Evolutionary conservation across 1,284 basidiomycete genomes (phyloP).

Genomic region (Agaricales sp.): DNA sequence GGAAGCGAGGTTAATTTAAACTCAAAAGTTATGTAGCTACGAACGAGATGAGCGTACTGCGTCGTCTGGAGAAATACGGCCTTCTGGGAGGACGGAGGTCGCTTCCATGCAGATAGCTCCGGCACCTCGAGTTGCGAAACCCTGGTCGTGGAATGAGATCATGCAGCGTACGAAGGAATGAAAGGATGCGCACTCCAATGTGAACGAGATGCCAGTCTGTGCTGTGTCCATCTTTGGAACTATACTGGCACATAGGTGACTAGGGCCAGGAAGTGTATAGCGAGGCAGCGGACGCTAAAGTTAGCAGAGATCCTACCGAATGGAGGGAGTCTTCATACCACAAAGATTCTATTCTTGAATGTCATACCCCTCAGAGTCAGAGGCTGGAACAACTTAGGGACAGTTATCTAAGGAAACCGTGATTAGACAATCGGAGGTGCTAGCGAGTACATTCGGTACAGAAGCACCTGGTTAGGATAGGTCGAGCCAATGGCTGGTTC

Average conservation of each 20-base stretch:
- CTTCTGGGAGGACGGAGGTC: conserved; percentile 66
- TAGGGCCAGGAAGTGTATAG: too few species aligned
- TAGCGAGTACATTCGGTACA: neutral
- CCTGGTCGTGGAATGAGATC: conserved; percentile 21
- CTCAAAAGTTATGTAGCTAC: neutral
- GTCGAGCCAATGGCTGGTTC: conserved; percentile 21
- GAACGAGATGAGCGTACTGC: conserved; percentile 18
- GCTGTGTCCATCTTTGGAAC: conserved; percentile 56
- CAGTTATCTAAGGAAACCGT: conserved; percentile 19
- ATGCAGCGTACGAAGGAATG: neutral
- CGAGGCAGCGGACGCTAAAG: neutral
- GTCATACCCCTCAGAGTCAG: conserved; percentile 49
- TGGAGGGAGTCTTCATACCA: too few species aligned
- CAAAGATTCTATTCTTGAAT: conserved; percentile 70
- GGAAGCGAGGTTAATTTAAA: conserved; percentile 7
- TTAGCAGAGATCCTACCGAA: too few species aligned
- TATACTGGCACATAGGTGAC: conserved; percentile 79
- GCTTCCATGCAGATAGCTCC: conserved; percentile 63
- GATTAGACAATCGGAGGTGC: neutral
- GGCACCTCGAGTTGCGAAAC: conserved; percentile 47
- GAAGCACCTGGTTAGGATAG: conserved; percentile 24
- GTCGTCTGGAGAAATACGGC: conserved; percentile 65
- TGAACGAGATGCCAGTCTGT: conserved; percentile 80
- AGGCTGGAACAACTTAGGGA: conserved; percentile 60
- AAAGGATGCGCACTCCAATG: conserved; percentile 26